Base-by-base conservation (phyloP, 106 monocot genomes). In the Allium fistulosum region DNA sequence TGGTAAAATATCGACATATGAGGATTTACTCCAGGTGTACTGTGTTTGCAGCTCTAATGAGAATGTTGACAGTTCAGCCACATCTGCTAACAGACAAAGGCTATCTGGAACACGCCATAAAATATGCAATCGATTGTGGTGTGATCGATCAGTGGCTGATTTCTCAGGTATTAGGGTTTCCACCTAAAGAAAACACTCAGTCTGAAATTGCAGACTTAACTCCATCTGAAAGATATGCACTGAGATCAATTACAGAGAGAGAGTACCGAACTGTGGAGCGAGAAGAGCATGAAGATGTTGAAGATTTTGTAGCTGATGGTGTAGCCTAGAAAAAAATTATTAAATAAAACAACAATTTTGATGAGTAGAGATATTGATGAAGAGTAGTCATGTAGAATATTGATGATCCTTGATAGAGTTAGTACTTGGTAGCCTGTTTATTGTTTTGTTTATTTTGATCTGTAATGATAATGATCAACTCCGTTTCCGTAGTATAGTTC, bases 121-220 rank as follows among this genome's bases (percentile, higher is more conserved):
- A 84, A 67, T 88, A 94, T 49, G 94, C 94, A 8, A 88, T 94
- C n/a, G 48, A 75, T 13, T 94, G 90, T 48, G 94, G 90, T 45
- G 77, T 91, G 22, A 88, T 79, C 2, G 90, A 85, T 66, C 90
- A 91, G 66, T 88, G 84, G 90, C 51, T 79, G 46, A 69, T 75
- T 1, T 76, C 88, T 5, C 70, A 83, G 50, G 64, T 65, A 46
- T 48, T 22, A 57, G 93, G 93, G 0, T 88, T 86, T 61, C 93
- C 85, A 28, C 79, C 81, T 3, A 78, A 72, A 62, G 74, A 81
- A 72, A 77, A 73, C 17, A 71, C 66, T 37, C 37, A 37, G 37
- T 37, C 2, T 37, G 37, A 37, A 37, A 37, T 37, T 58, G 79
- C 79, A 16, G 59, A 55, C 7, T 49, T 69, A 11, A 28, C 51